Conservation (phyloP, 176 grass and related monocot genomes). For the Avena insularis region DNA sequence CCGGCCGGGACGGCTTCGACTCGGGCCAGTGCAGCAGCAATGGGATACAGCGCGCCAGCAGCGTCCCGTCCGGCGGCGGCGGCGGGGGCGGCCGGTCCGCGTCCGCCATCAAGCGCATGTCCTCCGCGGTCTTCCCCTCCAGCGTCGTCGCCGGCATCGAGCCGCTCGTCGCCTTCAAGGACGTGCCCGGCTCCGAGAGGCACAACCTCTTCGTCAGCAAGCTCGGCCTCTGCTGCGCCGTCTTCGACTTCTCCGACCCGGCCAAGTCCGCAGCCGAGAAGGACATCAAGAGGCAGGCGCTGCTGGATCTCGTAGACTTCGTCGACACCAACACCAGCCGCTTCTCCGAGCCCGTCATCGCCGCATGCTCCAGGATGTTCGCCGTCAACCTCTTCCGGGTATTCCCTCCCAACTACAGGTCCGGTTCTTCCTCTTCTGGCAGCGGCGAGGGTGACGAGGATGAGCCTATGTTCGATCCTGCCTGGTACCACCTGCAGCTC, state of each 20-base stretch:
- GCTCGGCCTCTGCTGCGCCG: constrained; percentile 74
- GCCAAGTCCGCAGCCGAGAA: constrained; percentile 84
- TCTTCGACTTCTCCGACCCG: constrained; percentile 96
- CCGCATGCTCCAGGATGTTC: constrained; percentile 84
- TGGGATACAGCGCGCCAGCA: constrained; percentile 65
- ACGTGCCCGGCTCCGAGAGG: constrained; percentile 80
- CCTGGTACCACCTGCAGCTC: constrained; percentile 95
- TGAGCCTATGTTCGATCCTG: constrained; percentile 90
- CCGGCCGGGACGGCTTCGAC: constrained; percentile 47
- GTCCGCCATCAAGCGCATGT: constrained; percentile 83
- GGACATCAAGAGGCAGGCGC: constrained; percentile 88
- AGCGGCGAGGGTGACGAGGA: constrained; percentile 91
- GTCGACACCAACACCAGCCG: constrained; percentile 54
- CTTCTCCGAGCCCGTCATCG: constrained; percentile 74
- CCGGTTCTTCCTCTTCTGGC: constrained; percentile 36
- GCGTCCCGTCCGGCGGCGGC: constrained; percentile 23
- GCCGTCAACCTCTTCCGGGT: constrained; percentile 82
- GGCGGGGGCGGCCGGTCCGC: constrained; percentile 40
- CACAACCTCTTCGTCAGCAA: constrained; percentile 90
- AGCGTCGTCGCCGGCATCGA: constrained; percentile 90
- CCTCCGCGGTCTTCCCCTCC: constrained; percentile 91
- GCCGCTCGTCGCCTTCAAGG: constrained; percentile 87
- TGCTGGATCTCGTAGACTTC: constrained; percentile 88
- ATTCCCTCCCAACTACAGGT: constrained; percentile 76
- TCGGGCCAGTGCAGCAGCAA: constrained; percentile 52